Percentiles rank a stretch among this genome's conserved stretches.
phyloP scores from a whole-genome alignment of 2,329 filamentous ascomycete genomes.

The Drechmeria coniospora region DNA sequence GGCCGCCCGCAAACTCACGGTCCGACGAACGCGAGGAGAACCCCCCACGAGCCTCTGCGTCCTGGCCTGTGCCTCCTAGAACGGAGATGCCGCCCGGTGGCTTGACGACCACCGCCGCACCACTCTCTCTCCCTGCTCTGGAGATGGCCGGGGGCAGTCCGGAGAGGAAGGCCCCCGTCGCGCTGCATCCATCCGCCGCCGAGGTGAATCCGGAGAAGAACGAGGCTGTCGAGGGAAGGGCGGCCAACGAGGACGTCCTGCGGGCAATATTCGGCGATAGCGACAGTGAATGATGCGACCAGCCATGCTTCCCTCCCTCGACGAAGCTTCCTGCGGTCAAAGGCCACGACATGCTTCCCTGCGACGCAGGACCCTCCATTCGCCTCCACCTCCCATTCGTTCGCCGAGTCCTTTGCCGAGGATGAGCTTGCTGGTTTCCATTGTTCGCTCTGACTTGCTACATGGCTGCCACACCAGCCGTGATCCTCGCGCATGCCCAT shows the following conservation, averaged over 20 bases:
- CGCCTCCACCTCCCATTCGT: no score
- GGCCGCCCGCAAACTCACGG: conserved; percentile 53
- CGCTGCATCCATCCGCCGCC: not conserved
- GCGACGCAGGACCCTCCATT: no score
- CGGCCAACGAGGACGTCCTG: conserved; percentile 69
- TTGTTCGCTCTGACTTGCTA: no score
- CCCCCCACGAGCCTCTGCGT: not conserved
- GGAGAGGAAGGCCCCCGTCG: not conserved
- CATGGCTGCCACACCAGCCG: no score
- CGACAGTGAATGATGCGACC: conserved; percentile 40
- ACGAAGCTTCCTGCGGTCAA: not conserved
- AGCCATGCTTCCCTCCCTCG: not conserved
- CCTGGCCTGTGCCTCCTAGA: not conserved
- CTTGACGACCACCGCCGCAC: not conserved
- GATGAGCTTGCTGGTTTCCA: no score
- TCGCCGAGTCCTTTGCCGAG: no score
- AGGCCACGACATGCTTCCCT: no score
- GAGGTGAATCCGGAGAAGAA: conserved; percentile 60
- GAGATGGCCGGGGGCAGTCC: not conserved
- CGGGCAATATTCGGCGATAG: conserved; percentile 88
- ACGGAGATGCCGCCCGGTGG: not conserved
- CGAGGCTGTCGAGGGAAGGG: conserved; percentile 46
- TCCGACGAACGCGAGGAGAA: conserved; percentile 26
- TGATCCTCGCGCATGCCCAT: no score
- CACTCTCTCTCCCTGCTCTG: not conserved